Percentiles rank a stretch among this genome's conserved stretches.
Conservation (phyloP, 176 grass and related monocot species). For the Cenchrus americanus region DNA sequence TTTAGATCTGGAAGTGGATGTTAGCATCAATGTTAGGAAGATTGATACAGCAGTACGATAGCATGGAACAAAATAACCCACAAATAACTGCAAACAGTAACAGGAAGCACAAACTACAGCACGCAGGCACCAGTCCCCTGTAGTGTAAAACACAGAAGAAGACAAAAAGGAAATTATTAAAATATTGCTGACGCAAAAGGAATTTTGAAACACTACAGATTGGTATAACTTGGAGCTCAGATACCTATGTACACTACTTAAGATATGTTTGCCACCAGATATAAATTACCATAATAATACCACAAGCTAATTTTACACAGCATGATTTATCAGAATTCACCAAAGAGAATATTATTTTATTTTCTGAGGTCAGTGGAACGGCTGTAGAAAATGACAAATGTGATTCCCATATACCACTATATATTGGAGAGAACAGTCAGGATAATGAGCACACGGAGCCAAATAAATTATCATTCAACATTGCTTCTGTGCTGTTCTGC, state of each 20-base stretch:
- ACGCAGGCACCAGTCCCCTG: background rate
- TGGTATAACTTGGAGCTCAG: constrained; percentile 23
- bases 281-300: constrained; percentile 7
- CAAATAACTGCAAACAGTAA: constrained; percentile 18
- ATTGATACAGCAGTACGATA: constrained; percentile 22
- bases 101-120: constrained; percentile 26
- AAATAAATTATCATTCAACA: constrained; percentile 2
- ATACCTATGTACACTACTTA: background rate
- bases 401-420: background rate
- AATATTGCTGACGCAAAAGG: background rate
- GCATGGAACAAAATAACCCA: background rate
- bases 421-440: too few relatives aligned
- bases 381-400: background rate
- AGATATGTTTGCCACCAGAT: constrained; percentile 20
- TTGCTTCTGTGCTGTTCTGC: background rate
- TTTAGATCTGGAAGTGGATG: constrained; percentile 41
- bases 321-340: constrained; percentile 9
- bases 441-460: background rate
- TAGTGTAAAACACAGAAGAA: background rate
- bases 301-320: background rate
- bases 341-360: constrained; percentile 1
- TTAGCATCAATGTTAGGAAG: constrained; percentile 32
- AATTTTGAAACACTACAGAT: constrained; percentile 16
- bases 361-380: background rate
- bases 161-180: background rate